Evolutionary conservation across 345 rosid genomes (phyloP).

Genomic region (Boechera stricta): DNA sequence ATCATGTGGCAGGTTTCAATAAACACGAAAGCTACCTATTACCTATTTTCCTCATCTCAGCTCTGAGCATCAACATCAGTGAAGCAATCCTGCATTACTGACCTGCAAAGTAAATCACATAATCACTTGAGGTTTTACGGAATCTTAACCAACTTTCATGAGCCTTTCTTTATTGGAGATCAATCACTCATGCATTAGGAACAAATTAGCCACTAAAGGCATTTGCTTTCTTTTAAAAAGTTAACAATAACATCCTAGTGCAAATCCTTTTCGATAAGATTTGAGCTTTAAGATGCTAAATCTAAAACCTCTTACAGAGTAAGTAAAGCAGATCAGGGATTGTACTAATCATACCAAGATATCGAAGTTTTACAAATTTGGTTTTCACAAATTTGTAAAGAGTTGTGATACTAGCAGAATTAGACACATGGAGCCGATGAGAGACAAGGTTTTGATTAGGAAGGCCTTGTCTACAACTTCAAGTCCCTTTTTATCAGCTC

Average conservation of each 20-base stretch:
- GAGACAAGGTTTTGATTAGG: not conserved
- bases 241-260: constrained; percentile 1
- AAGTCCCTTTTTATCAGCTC: constrained; percentile 44
- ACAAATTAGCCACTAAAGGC: not conserved
- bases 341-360: not conserved
- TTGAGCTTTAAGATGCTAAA: not conserved
- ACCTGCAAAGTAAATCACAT: constrained; percentile 33
- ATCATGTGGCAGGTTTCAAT: not conserved
- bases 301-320: constrained; percentile 37
- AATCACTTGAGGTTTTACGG: constrained; percentile 5
- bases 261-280: constrained; percentile 4
- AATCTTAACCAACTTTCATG: not conserved
- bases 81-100: constrained; percentile 52
- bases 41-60: constrained; percentile 32
- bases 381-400: not conserved
- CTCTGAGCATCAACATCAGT: constrained; percentile 36
- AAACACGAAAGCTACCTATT: constrained; percentile 15
- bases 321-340: not conserved
- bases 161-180: constrained; percentile 16
- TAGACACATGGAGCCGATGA: not conserved
- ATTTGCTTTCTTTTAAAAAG: constrained; percentile 4
- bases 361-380: not conserved
- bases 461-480: constrained; percentile 44
- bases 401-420: not conserved
- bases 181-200: not conserved